phyloP scores from a whole-genome alignment of 2,329 filamentous ascomycete species.

The Ascomycota sp. region DNA sequence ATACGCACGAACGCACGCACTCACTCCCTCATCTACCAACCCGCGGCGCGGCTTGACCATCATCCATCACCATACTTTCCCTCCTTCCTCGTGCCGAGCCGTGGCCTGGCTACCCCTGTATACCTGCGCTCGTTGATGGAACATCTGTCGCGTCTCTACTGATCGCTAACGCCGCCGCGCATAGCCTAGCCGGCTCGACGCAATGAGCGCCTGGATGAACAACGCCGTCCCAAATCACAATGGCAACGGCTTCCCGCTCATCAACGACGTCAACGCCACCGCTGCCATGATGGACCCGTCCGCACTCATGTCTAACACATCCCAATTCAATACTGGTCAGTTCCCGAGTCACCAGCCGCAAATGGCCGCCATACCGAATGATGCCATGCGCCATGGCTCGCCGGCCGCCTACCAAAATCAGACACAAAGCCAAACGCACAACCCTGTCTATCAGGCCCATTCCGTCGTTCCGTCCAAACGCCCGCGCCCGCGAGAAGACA shows the following conservation, averaged over 20 bases:
- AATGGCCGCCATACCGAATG: constrained; percentile 51
- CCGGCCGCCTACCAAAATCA: constrained; percentile 43
- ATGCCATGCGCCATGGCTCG: constrained; percentile 61
- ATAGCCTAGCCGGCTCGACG: constrained; percentile 23
- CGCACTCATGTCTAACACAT: constrained; percentile 36
- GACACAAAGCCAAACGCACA: constrained; percentile 3
- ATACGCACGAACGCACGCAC: constrained; percentile 1
- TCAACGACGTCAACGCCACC: constrained; percentile 35
- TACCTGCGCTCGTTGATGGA: constrained; percentile 14
- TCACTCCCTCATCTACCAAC: constrained; percentile 15
- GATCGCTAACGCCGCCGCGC: constrained; percentile 22
- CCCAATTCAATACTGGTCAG: constrained; percentile 37
- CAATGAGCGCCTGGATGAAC: constrained; percentile 55
- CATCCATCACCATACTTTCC: constrained; percentile 14
- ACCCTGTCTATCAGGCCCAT: constrained; percentile 58
- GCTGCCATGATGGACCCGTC: constrained; percentile 42
- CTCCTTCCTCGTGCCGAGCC: constrained; percentile 15
- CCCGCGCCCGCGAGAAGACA: constrained; percentile 60
- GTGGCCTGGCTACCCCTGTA: constrained; percentile 22
- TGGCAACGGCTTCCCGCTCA: constrained; percentile 44
- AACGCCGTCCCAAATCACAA: constrained; percentile 47
- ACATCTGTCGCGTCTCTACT: constrained; percentile 16
- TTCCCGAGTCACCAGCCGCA: constrained; percentile 24
- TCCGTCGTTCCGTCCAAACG: constrained; percentile 78
- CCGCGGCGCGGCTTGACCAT: constrained; percentile 19